Evolutionary conservation across 306 rosid genomes (phyloP).

Genomic region (Cucurbita argyrosperma): DNA sequence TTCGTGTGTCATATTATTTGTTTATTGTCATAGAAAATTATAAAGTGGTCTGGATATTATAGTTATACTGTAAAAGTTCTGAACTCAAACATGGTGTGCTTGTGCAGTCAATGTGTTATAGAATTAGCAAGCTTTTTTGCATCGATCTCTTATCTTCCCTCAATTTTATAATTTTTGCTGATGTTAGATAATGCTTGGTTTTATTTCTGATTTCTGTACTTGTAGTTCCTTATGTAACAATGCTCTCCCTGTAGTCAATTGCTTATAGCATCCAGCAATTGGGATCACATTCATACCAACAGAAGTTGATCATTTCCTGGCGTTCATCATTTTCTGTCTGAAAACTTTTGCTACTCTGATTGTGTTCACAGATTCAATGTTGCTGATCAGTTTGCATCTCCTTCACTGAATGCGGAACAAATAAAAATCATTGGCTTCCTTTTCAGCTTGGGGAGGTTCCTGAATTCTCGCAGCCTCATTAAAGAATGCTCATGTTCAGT

Average conservation of each 20-base stretch:
- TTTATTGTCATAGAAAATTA: constrained; percentile 46
- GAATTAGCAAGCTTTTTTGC: constrained; percentile 12
- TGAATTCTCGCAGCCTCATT: not conserved
- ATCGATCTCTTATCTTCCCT: not conserved
- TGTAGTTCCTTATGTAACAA: not conserved
- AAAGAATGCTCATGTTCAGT: not conserved
- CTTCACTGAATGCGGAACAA: not conserved
- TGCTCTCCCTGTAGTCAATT: not conserved
- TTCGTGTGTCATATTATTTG: constrained; percentile 35
- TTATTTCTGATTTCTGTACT: not conserved
- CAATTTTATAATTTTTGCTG: not conserved
- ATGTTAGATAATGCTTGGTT: not conserved
- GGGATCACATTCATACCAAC: not conserved
- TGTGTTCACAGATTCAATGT: not conserved
- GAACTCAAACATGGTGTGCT: constrained; percentile 38
- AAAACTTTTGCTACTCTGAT: not conserved
- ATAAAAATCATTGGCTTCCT: not conserved
- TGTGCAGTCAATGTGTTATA: constrained; percentile 59
- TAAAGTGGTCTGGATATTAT: constrained; percentile 41
- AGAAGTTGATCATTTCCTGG: not conserved
- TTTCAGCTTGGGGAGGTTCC: not conserved
- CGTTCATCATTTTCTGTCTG: not conserved
- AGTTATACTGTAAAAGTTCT: constrained; percentile 71
- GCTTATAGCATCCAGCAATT: not conserved
- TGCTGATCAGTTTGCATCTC: not conserved